Conservation (phyloP, 305 asterid species). For the Ilex paraguariensis region DNA sequence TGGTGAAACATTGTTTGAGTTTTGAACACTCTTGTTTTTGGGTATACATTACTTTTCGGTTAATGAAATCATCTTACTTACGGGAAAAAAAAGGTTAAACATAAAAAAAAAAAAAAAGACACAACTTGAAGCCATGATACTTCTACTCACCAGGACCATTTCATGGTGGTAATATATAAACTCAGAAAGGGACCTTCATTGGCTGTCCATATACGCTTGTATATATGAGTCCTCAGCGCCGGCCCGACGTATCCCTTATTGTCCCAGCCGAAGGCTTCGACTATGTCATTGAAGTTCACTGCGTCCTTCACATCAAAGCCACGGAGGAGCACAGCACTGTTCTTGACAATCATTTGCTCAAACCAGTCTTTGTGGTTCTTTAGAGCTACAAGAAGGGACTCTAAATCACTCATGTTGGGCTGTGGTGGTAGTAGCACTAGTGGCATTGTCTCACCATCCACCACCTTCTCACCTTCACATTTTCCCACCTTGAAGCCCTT, state of each 20-base stretch:
- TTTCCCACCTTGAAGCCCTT: constrained; percentile 74
- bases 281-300: constrained; percentile 59
- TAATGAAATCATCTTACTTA: too few relatives aligned
- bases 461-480: constrained; percentile 72
- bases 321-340: constrained; percentile 65
- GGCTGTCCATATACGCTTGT: constrained; percentile 80
- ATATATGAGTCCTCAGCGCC: constrained; percentile 68
- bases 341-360: constrained; percentile 61
- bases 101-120: too few relatives aligned
- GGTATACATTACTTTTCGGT: too few relatives aligned
- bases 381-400: constrained; percentile 34
- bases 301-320: constrained; percentile 61
- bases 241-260: constrained; percentile 85
- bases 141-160: constrained; percentile 61
- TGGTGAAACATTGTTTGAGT: too few relatives aligned
- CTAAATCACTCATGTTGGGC: constrained; percentile 20
- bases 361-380: constrained; percentile 66
- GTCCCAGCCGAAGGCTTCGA: constrained; percentile 68
- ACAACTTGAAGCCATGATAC: too few relatives aligned
- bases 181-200: constrained; percentile 77
- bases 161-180: constrained; percentile 83
- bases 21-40: too few relatives aligned
- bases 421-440: constrained; percentile 44
- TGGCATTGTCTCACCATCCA: constrained; percentile 68
- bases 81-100: too few relatives aligned